Evolutionary conservation across 225 moss, liverwort and hornwort species (phyloP).

Genomic region (Polytrichum formosum): DNA sequence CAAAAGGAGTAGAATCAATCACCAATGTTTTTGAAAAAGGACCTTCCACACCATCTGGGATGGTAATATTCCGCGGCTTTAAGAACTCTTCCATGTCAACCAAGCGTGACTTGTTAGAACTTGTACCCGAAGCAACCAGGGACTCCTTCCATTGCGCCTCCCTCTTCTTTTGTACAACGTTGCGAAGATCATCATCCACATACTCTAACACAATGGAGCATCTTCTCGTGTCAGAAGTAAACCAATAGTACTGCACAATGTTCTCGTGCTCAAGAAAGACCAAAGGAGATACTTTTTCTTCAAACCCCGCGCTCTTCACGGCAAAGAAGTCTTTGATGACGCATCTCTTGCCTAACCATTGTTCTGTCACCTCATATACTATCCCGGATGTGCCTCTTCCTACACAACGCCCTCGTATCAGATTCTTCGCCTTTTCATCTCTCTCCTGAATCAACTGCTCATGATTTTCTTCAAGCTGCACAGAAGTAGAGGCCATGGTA

Average conservation of each 20-base stretch:
- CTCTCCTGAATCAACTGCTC: not conserved
- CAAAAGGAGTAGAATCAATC: not conserved
- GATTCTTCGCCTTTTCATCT: not conserved
- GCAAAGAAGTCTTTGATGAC: not conserved
- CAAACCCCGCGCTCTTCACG: not conserved
- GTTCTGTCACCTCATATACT: not conserved
- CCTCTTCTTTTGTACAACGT: not conserved
- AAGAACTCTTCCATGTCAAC: not conserved
- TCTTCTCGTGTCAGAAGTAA: not conserved
- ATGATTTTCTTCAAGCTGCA: not conserved
- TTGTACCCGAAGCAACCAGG: not conserved
- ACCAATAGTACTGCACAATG: not conserved
- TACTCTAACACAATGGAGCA: slow-evolving; percentile 9
- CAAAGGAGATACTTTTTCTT: not conserved
- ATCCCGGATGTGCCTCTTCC: not conserved
- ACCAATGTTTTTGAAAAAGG: too few relatives aligned
- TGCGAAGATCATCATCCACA: not conserved
- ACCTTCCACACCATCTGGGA: not conserved
- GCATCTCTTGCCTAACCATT: not conserved
- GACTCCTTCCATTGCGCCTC: not conserved
- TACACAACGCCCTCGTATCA: not conserved
- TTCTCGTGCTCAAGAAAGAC: not conserved
- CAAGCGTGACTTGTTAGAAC: not conserved
- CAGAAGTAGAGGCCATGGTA: not conserved
- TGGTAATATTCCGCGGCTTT: not conserved